Base-by-base conservation (phyloP, 2,329 filamentous ascomycete species). In the Paraconiothyrium sp. region DNA sequence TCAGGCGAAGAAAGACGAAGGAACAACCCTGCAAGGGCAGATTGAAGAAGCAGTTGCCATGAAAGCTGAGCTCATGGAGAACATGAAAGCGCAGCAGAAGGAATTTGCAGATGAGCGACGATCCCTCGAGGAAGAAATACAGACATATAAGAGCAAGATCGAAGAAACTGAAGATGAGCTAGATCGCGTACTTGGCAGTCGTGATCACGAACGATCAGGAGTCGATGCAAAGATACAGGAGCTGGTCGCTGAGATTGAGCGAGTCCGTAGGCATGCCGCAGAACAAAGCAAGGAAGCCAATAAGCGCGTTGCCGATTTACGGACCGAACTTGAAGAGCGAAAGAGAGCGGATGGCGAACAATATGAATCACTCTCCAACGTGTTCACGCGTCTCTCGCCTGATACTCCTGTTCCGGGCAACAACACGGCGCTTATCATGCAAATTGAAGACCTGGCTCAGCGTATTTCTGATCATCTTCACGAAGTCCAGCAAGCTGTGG, bases 151-250 rank as follows among this genome's bases (percentile, higher is more conserved):
- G 72, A 84, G 89, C 57, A 91, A 90, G 56, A 83, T 95, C 0
- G 95, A 98, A 74, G 93, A 98, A 69, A 86, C 91, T 6, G 95
- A 99, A 78, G 94, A 97, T 71, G 94, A 97, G 73, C 87, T 98
- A 55, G 94, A 97, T 70, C 87, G 93, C 62, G 87, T 94, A 58
- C 85, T 92, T 46, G 92, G 93, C 70, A 93, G 91, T 44, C 87
- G 92, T 47, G 93, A 97, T 67, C 90, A 96, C 68, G 92, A 95
- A 71, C 92, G 89, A 72, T 88, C 87, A 4, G 85, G 86, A 2
- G 85, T 89, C 48, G 90, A 94, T 64, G 87, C 90, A 50, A 89
- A 85, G 60, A 82, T 93, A 35, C 88, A 88, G 49, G 82, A 84
- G 9, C 84, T 97, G 0, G 87, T 93, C 70, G 82, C 86, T 16